Evolutionary conservation across 192 early-diverging fungal species (phyloP).

Genomic region (Entomortierella lignicola): DNA sequence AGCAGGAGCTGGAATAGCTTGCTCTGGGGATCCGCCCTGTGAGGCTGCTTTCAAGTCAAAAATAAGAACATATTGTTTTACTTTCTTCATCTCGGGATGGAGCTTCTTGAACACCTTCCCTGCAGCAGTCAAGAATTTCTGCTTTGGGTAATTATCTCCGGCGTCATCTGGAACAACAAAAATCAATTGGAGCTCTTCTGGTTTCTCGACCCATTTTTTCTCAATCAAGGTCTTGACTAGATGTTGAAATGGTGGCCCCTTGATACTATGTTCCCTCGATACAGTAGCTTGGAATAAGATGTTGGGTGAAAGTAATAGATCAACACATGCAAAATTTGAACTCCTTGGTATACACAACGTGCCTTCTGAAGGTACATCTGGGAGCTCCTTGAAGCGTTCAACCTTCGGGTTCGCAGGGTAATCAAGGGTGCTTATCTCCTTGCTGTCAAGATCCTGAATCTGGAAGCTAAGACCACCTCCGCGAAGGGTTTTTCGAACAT

Average conservation of each 20-base stretch:
- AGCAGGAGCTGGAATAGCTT: neutral
- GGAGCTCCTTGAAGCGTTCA: neutral
- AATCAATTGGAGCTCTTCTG: constrained; percentile 9
- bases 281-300: constrained; percentile 25
- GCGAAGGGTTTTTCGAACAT: constrained; percentile 23
- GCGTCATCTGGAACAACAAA: constrained; percentile 26
- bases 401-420: constrained; percentile 2
- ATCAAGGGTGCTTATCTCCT: neutral
- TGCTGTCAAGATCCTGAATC: constrained; percentile 8
- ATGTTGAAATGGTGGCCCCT: constrained; percentile 21
- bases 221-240: constrained; percentile 17
- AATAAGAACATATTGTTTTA: constrained; percentile 32
- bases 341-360: constrained; percentile 15
- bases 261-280: constrained; percentile 18
- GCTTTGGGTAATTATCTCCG: constrained; percentile 12
- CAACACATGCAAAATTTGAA: constrained; percentile 24
- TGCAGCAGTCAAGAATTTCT: constrained; percentile 13
- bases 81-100: neutral
- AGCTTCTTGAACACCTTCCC: constrained; percentile 12
- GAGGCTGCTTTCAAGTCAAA: constrained; percentile 20
- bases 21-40: constrained; percentile 16
- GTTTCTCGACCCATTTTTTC: neutral
- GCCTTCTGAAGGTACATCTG: neutral
- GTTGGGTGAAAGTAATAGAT: constrained; percentile 13
- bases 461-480: constrained; percentile 24